Conservation (phyloP, 148 eudicot genomes). For the Fallopia convolvulus region DNA sequence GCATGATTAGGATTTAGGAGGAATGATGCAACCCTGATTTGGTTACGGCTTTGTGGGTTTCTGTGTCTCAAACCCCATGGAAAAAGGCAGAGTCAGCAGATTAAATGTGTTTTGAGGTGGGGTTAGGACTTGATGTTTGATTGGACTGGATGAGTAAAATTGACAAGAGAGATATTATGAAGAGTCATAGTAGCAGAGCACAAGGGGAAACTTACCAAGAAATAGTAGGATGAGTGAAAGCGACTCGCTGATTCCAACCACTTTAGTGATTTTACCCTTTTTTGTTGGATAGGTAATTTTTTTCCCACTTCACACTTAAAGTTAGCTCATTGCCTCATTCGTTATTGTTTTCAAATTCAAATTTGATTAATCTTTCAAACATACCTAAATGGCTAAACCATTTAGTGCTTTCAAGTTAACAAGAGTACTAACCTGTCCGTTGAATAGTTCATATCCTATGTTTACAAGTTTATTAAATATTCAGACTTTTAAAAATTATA, state of each 20-base stretch:
- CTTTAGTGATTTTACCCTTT: neutral
- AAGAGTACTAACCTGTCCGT: no score
- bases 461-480: no score
- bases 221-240: slow-evolving; percentile 4
- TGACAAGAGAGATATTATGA: neutral
- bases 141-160: neutral
- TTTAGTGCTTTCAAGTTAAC: no score
- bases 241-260: neutral
- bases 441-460: no score
- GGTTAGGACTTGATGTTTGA: neutral
- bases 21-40: neutral
- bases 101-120: neutral
- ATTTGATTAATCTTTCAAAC: no score
- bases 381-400: no score
- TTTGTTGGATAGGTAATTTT: neutral
- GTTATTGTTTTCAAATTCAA: no score
- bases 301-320: no score
- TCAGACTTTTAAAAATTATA: no score
- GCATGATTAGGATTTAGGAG: neutral
- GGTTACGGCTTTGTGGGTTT: neutral
- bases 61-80: no score
- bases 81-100: no score
- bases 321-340: no score
- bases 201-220: slow-evolving; percentile 2
- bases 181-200: neutral